phyloP scores from a whole-genome alignment of 805 yeast genomes.

The Metschnikowia gelsemii region DNA sequence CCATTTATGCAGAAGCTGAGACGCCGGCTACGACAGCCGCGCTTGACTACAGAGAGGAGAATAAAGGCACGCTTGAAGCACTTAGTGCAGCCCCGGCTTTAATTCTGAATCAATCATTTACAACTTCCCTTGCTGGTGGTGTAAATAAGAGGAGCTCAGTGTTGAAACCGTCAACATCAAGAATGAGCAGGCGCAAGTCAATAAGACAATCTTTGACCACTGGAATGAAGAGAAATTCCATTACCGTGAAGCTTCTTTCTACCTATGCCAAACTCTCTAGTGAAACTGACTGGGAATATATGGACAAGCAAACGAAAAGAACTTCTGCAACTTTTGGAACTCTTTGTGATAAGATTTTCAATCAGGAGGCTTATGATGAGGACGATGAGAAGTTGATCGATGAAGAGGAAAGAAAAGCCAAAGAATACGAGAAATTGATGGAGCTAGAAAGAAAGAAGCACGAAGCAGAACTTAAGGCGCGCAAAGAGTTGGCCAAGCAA shows the following conservation, averaged over 20 bases:
- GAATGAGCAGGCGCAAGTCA: conserved; percentile 36
- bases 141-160: conserved; percentile 30
- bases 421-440: conserved; percentile 48
- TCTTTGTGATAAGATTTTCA: conserved; percentile 72
- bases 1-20: conserved; percentile 17
- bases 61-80: conserved; percentile 25
- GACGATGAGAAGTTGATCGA: conserved; percentile 49
- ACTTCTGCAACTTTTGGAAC: conserved; percentile 78
- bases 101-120: conserved; percentile 8
- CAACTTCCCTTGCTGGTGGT: not conserved
- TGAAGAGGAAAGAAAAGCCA: conserved; percentile 43
- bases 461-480: conserved; percentile 52
- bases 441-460: conserved; percentile 47
- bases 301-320: conserved; percentile 71
- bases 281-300: conserved; percentile 64
- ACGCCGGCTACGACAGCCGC: conserved; percentile 12
- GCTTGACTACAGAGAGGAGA: conserved; percentile 16
- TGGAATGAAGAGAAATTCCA: conserved; percentile 63
- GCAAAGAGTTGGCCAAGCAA: conserved; percentile 47
- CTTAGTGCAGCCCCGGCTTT: conserved; percentile 27
- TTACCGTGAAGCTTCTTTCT: conserved; percentile 66
- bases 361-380: conserved; percentile 55
- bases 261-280: conserved; percentile 70
- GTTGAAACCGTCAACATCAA: conserved; percentile 18
- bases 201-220: conserved; percentile 40